phyloP scores from a whole-genome alignment of 108 stramenopile species.

The Pseudonitzschia multiseries region DNA sequence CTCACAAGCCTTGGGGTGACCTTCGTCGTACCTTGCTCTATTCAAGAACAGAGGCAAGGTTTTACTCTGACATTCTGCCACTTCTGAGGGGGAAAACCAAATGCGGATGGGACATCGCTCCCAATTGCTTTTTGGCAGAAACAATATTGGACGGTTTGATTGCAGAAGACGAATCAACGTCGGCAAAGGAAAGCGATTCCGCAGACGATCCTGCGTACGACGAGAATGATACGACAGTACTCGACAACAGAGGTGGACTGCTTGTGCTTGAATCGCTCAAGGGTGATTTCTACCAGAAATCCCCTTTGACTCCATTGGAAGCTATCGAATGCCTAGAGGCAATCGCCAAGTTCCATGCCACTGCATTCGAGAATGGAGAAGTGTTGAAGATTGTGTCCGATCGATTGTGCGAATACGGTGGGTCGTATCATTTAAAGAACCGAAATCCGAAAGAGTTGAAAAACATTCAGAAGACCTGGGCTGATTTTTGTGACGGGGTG shows the following conservation, averaged over 20 bases:
- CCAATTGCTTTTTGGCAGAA: constrained; percentile 42
- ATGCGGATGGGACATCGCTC: constrained; percentile 18
- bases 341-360: constrained; percentile 68
- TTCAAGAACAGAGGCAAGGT: constrained; percentile 69
- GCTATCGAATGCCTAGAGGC: constrained; percentile 42
- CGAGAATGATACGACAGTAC: not conserved
- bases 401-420: constrained; percentile 42
- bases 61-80: constrained; percentile 72
- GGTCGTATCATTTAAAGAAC: constrained; percentile 65
- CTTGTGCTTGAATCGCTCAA: constrained; percentile 44
- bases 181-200: constrained; percentile 1
- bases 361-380: constrained; percentile 58
- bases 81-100: constrained; percentile 6
- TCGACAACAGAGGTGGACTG: constrained; percentile 25
- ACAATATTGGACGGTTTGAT: constrained; percentile 63
- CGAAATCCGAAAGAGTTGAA: constrained; percentile 72
- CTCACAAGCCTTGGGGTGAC: constrained; percentile 60
- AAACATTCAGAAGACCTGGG: constrained; percentile 57
- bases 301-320: constrained; percentile 44
- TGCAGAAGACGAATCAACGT: constrained; percentile 43
- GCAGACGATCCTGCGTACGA: not conserved
- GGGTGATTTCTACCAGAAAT: constrained; percentile 60
- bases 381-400: constrained; percentile 42
- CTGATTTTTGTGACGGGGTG: constrained; percentile 37
- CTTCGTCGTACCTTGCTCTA: constrained; percentile 75